Evolutionary conservation across 306 rosid species (phyloP).

Genomic region (Malus sieversii): DNA sequence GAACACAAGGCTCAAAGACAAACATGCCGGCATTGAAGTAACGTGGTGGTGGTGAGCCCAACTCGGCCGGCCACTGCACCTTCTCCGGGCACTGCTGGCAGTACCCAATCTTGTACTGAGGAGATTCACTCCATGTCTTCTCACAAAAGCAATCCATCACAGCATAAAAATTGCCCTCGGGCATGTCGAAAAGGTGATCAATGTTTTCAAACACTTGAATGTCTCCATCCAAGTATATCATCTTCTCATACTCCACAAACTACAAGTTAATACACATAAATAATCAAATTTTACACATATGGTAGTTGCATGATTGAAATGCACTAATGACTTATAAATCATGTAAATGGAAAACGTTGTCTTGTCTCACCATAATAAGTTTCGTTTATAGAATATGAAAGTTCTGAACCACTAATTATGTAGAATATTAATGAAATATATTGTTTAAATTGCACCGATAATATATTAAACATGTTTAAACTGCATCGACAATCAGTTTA

Average conservation of each 20-base stretch:
- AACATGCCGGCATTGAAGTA: constrained; percentile 52
- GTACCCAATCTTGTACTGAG: constrained; percentile 39
- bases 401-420: background rate
- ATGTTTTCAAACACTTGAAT: constrained; percentile 46
- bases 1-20: constrained; percentile 31
- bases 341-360: background rate
- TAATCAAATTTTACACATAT: background rate
- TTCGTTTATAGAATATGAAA: background rate
- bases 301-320: background rate
- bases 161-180: constrained; percentile 31
- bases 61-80: constrained; percentile 31
- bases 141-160: constrained; percentile 54
- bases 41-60: constrained; percentile 33
- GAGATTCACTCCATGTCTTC: constrained; percentile 37
- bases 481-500: background rate
- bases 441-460: background rate
- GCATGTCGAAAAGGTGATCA: constrained; percentile 38
- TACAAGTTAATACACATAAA: background rate
- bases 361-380: background rate
- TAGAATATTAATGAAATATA: background rate
- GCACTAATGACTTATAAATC: background rate
- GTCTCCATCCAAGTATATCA: constrained; percentile 45
- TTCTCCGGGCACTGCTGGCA: constrained; percentile 49
- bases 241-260: constrained; percentile 46
- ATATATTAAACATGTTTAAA: no score